Base-by-base conservation (phyloP, 225 moss, liverwort and hornwort genomes). In the Ulota crispa region DNA sequence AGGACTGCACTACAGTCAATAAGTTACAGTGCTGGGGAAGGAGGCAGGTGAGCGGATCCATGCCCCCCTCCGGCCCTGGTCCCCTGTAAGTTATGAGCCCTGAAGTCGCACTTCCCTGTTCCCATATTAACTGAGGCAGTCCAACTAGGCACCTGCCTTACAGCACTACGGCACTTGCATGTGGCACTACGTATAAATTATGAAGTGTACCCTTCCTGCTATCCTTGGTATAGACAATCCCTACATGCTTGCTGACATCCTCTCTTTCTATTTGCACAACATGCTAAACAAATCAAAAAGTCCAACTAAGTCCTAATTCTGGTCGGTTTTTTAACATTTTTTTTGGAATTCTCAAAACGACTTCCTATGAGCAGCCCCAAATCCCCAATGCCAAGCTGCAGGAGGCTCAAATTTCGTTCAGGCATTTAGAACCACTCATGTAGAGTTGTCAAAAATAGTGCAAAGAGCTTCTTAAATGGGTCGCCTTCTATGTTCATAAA, bases 181-280 rank as follows among this genome's bases (percentile, higher is more conserved):
- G 53, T 20, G 64, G 31, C 19, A 41, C 9, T 56, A 83, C 72
- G 72, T 65, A 78, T 83, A n/a, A n/a, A n/a, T n/a, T n/a, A n/a
- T n/a, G 65, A 36, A 78, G 7, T 26, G 53, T 53, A 72, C 39
- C 28, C 53, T 70, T 34, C 61, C 3, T 47, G 15, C 47, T 16
- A 14, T 14, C 47, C 15, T 15, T 16, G 47, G 3, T 2, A 21
- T 47, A 4, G 31, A 27, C 21, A 3, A 10, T 50, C 7, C 12
- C 8, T 32, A 14, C 8, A 59, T 9, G 8, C 7, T 59, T 32
- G 15, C 15, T 32, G 30, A 18, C 55, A 55, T 39, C 7, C 2
- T 54, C 12, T 43, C 3, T 13, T 43, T 47, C 47, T 47, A 27
- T 9, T 28, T 14, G 13, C 16, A 39, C 55, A 55, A 37, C 41